Evolutionary conservation across 306 rosid species (phyloP).

Genomic region (Prinsepia uniflora): DNA sequence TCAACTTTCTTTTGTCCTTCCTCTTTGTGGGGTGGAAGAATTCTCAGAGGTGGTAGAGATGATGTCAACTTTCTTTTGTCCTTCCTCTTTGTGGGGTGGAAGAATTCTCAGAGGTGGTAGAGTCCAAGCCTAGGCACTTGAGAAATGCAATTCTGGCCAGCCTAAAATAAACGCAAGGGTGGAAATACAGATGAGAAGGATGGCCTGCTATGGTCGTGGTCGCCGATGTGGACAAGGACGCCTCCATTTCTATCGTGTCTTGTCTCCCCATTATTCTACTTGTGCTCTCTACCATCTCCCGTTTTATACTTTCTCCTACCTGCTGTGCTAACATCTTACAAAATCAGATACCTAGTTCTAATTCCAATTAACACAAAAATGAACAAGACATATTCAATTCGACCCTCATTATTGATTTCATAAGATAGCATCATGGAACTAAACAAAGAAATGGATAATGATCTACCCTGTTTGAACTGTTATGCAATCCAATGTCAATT

Average conservation of each 20-base stretch:
- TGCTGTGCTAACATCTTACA: conserved; percentile 40
- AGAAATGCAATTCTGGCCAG: conserved; percentile 70
- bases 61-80: conserved; percentile 39
- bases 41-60: conserved; percentile 35
- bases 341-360: background rate
- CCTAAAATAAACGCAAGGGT: conserved; percentile 66
- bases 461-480: too few species aligned
- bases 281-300: conserved; percentile 40
- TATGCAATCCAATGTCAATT: too few species aligned
- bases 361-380: background rate
- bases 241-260: conserved; percentile 40
- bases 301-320: conserved; percentile 44
- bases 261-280: conserved; percentile 45
- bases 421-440: too few species aligned
- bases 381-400: background rate
- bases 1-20: conserved; percentile 44
- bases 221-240: conserved; percentile 28
- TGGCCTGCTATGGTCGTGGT: background rate
- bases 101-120: conserved; percentile 33
- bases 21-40: conserved; percentile 34
- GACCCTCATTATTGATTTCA: too few species aligned
- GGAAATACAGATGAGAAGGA: conserved; percentile 17
- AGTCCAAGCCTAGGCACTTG: conserved; percentile 76
- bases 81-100: conserved; percentile 41
- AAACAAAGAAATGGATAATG: too few species aligned